Evolutionary conservation across 2,329 filamentous ascomycete genomes (phyloP).

Genomic region (Sarocladium brachiariae): DNA sequence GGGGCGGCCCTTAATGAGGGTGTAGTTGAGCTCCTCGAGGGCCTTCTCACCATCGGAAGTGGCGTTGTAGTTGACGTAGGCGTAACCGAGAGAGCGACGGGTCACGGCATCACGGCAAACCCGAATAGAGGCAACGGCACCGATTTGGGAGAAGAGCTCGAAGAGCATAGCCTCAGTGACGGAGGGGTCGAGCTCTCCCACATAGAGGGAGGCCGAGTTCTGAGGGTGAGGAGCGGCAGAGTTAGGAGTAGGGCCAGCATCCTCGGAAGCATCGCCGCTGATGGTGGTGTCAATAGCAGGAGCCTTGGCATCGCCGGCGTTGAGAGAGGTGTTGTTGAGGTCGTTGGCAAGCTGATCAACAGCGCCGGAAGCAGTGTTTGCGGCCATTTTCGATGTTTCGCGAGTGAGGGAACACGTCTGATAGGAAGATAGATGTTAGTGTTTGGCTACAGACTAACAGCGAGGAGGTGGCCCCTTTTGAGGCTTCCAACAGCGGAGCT

Average conservation of each 20-base stretch:
- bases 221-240: conserved; percentile 73
- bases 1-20: conserved; percentile 94
- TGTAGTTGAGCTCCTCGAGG: conserved; percentile 99
- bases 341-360: conserved; percentile 78
- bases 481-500: neutral
- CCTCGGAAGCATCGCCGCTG: conserved; percentile 40
- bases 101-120: conserved; percentile 99
- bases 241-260: conserved; percentile 62
- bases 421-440: neutral
- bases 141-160: conserved; percentile 99
- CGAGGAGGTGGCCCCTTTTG: neutral
- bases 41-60: conserved; percentile 94
- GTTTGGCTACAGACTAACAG: neutral
- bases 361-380: conserved; percentile 51
- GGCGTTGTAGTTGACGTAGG: conserved; percentile 99
- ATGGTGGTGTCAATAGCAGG: conserved; percentile 72
- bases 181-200: conserved; percentile 94
- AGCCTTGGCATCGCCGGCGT: conserved; percentile 59
- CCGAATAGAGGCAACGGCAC: conserved; percentile 97
- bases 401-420: conserved; percentile 4
- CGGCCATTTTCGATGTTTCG: conserved; percentile 46
- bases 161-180: conserved; percentile 99
- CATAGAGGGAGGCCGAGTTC: conserved; percentile 96
- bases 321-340: conserved; percentile 64
- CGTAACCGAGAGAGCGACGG: conserved; percentile 95